Conservation (phyloP, 106 monocot species). For the Acorus gramineus region DNA sequence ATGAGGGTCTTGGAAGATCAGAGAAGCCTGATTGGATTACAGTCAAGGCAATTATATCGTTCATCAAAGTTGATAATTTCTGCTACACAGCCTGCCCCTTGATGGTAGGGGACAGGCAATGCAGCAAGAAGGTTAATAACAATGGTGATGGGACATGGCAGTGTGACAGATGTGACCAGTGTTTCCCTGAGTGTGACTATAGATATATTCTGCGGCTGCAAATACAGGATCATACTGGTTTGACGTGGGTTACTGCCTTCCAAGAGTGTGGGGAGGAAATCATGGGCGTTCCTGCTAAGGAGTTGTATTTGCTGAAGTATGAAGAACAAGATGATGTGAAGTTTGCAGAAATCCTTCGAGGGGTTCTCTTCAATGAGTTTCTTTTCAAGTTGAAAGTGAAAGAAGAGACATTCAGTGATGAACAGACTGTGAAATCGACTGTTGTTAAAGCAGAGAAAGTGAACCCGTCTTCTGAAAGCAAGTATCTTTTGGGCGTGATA, state of each 20-base stretch:
- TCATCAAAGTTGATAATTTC: conserved; percentile 58
- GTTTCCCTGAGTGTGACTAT: conserved; percentile 73
- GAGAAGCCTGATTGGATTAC: conserved; percentile 84
- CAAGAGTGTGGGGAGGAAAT: conserved; percentile 79
- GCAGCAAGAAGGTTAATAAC: conserved; percentile 82
- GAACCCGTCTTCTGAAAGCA: conserved; percentile 52
- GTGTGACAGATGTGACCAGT: conserved; percentile 71
- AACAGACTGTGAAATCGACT: conserved; percentile 63
- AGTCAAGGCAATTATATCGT: conserved; percentile 53
- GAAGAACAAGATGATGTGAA: conserved; percentile 70
- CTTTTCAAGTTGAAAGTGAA: conserved; percentile 76
- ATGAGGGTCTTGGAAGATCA: conserved; percentile 63
- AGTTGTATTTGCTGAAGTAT: conserved; percentile 50
- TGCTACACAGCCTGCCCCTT: conserved; percentile 80
- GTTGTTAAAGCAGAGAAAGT: conserved; percentile 67
- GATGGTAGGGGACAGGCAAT: conserved; percentile 46
- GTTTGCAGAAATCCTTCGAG: conserved; percentile 55
- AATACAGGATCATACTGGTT: conserved; percentile 82
- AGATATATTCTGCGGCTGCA: conserved; percentile 66
- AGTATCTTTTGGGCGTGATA: conserved; percentile 46
- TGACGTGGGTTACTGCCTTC: conserved; percentile 75
- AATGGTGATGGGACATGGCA: conserved; percentile 91
- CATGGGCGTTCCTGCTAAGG: conserved; percentile 55
- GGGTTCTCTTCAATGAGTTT: conserved; percentile 46
- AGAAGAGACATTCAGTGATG: conserved; percentile 83